These are phyloP conservation scores for Elaeagnus macrophylla DNA, from an alignment of 306 rosid genomes.

Conservation along the genomic window DNA sequence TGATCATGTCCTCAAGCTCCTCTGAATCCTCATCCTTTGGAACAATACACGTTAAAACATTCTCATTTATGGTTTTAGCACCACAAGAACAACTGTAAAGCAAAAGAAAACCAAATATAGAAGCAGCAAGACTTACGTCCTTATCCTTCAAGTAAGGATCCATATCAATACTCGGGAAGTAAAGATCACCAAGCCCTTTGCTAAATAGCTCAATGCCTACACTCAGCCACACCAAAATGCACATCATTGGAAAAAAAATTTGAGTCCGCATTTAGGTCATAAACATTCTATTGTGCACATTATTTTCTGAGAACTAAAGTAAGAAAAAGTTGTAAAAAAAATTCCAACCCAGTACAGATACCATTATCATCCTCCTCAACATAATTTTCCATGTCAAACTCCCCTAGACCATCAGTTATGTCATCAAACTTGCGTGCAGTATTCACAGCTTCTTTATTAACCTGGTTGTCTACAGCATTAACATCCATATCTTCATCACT, in stretches of 20 bases:
- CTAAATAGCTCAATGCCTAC: constrained; percentile 63
- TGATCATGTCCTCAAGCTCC: constrained; percentile 61
- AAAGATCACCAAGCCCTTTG: constrained; percentile 54
- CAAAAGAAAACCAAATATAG: background rate
- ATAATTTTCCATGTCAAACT: constrained; percentile 72
- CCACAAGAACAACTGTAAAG: constrained; percentile 4
- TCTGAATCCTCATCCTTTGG: constrained; percentile 64
- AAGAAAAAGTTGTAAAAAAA: background rate
- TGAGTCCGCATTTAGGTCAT: background rate
- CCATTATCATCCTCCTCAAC: constrained; percentile 77
- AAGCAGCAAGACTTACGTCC: constrained; percentile 33
- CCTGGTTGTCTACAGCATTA: constrained; percentile 17
- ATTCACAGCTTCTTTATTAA: constrained; percentile 35
- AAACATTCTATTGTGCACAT: background rate
- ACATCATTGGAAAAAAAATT: background rate
- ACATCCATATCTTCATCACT: constrained; percentile 34
- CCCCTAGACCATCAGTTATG: constrained; percentile 46
- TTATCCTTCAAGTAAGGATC: constrained; percentile 70
- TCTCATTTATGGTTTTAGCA: background rate
- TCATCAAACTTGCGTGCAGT: constrained; percentile 36
- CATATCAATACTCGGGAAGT: constrained; percentile 55
- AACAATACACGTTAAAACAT: background rate
- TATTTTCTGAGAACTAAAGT: background rate
- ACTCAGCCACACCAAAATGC: background rate
- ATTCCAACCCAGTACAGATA: constrained; percentile 10